A percentile compares a stretch with the other conserved stretches of the same genome.
phyloP scores from a whole-genome alignment of 768 basidiomycete genomes.

The Solioccasus polychromus region DNA sequence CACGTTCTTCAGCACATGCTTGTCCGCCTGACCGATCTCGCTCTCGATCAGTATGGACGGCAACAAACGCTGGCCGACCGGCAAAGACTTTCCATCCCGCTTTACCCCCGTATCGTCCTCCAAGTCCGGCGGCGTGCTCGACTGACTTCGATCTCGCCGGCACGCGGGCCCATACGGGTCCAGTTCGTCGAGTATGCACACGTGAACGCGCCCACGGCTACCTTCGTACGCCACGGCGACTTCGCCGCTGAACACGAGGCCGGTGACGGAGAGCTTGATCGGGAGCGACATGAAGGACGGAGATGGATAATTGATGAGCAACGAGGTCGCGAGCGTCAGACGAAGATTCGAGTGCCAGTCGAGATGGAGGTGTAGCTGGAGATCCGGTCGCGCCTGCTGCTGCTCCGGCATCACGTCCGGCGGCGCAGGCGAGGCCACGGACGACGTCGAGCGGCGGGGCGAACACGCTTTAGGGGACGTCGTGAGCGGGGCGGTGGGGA shows the following conservation, averaged over 20 bases:
- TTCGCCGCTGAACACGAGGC: slow-evolving; percentile 82
- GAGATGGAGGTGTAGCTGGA: slow-evolving; percentile 86
- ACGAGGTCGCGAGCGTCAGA: slow-evolving; percentile 85
- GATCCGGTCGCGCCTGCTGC: slow-evolving; percentile 46
- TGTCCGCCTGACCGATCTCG: slow-evolving; percentile 94
- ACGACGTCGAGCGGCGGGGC: slow-evolving; percentile 11
- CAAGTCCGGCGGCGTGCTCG: slow-evolving; percentile 56
- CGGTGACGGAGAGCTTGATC: slow-evolving; percentile 89
- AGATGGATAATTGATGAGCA: slow-evolving; percentile 96
- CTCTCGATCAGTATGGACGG: slow-evolving; percentile 91
- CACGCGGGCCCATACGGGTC: slow-evolving; percentile 80
- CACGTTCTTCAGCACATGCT: slow-evolving; percentile 94
- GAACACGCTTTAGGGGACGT: slow-evolving; percentile 23
- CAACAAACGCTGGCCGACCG: slow-evolving; percentile 79
- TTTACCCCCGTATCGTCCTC: slow-evolving; percentile 54
- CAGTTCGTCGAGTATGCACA: slow-evolving; percentile 85
- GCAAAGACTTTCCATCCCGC: slow-evolving; percentile 61
- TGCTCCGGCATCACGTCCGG: slow-evolving; percentile 19
- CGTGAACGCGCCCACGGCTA: slow-evolving; percentile 71
- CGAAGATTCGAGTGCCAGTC: slow-evolving; percentile 87
- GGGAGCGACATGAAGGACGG: slow-evolving; percentile 96
- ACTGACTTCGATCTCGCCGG: slow-evolving; percentile 45
- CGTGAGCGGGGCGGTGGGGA: slow-evolving; percentile 35
- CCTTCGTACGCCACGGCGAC: slow-evolving; percentile 92
- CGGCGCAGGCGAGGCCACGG: slow-evolving; percentile 11